Percentiles rank a stretch among this genome's conserved stretches.
phyloP scores from a whole-genome alignment of 2,329 filamentous ascomycete species.

The Periglandula ipomoeae region DNA sequence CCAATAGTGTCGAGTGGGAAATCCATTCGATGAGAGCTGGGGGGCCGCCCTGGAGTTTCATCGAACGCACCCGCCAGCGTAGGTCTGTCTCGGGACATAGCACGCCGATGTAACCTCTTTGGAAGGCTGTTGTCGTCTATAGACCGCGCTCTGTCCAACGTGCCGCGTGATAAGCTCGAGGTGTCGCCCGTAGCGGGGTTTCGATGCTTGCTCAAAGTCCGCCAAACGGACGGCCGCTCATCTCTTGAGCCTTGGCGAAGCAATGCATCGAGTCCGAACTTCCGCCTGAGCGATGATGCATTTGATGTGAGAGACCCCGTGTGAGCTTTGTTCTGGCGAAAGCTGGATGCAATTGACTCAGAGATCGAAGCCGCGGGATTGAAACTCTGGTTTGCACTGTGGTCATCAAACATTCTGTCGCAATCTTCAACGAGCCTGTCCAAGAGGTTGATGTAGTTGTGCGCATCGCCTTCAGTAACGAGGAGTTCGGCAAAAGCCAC shows the following conservation, averaged over 20 bases:
- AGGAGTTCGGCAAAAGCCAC: conserved; percentile 83
- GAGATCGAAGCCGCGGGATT: conserved; percentile 33
- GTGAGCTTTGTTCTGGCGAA: conserved; percentile 48
- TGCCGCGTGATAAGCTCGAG: conserved; percentile 57
- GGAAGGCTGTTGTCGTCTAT: conserved; percentile 56
- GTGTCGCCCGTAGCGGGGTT: conserved; percentile 49
- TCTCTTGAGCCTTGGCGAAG: conserved; percentile 72
- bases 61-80: conserved; percentile 55
- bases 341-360: conserved; percentile 50
- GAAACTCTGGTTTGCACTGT: conserved; percentile 31
- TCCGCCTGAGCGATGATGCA: conserved; percentile 72
- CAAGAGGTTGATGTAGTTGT: conserved; percentile 78
- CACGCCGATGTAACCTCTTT: conserved; percentile 31
- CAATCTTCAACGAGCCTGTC: conserved; percentile 86
- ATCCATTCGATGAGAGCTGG: conserved; percentile 47
- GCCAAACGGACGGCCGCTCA: conserved; percentile 71
- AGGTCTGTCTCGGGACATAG: conserved; percentile 50
- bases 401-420: conserved; percentile 74
- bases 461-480: conserved; percentile 65
- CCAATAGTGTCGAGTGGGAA: conserved; percentile 51
- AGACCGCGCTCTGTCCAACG: conserved; percentile 63
- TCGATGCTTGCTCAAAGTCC: conserved; percentile 78
- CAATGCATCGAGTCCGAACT: conserved; percentile 71
- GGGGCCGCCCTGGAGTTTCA: conserved; percentile 42
- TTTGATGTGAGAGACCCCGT: conserved; percentile 76